Evolutionary conservation across 768 basidiomycete species (phyloP), one percentile per base, ranked within the genome.

Genomic region (Suillus subaureus): DNA sequence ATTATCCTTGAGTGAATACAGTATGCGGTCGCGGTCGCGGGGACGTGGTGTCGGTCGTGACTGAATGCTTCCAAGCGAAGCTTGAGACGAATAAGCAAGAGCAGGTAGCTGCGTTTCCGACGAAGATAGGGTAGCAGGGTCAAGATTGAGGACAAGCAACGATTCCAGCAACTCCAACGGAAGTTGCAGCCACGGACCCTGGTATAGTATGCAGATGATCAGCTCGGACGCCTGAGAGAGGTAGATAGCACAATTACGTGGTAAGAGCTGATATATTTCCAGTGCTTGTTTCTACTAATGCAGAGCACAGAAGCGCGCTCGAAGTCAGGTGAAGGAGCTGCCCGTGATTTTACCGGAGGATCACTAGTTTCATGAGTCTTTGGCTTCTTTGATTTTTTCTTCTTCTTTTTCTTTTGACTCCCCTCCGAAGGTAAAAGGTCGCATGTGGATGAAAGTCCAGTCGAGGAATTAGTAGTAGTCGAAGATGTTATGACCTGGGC

Each of bases 131-230:
- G 90, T 86, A 1, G 85, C 80, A 11, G 92, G 91, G 77, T 94
- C 91, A 51, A 89, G 79, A 77, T 95, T 95, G 51, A 96, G 82
- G 33, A 86, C 79, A 58, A 93, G 84, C 4, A 96, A 83, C 15
- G 93, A 92, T 71, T 95, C 92, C 67, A 96, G 84, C 26, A 96
- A 80, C 77, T 96, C 94, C 61, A 93, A 79, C 3, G 94, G 93
- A 28, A 96, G 87, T 74, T 94, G 92, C 21, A 96, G 85, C 94
- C 94, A 96, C 11, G 93, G 93, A 16, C 94, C 94, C 94, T 96
- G 73, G 9, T 31, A 42, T 52, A 58, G 7, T 40, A 52, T 15
- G 21, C 33, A n/a, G 18, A n/a, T 28, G 51, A 63, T 67, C 31
- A 57, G 61, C 28, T 62, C 26, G 15, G 28, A 37, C 4, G 43